Conservation (phyloP, 1,284 basidiomycete genomes). For the Cryptococcus maquisensis region DNA sequence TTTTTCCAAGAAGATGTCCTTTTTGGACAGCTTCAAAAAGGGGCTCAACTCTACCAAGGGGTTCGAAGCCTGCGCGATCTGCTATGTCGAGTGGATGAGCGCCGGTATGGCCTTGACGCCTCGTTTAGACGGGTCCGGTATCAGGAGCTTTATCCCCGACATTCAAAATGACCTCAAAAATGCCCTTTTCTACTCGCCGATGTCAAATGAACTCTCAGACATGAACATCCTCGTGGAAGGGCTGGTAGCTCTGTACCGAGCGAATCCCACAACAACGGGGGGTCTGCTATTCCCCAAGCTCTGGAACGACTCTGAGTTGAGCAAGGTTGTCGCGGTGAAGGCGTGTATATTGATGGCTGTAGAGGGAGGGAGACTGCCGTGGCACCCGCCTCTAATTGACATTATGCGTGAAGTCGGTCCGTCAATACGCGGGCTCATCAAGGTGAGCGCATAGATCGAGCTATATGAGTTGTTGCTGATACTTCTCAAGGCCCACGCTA, state of each 20-base stretch:
- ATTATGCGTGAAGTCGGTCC: slow-evolving; percentile 24
- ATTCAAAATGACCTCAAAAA: slow-evolving; percentile 67
- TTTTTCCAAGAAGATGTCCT: slow-evolving; percentile 48
- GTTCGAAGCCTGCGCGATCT: slow-evolving; percentile 52
- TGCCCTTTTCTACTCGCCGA: slow-evolving; percentile 35
- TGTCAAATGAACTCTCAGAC: slow-evolving; percentile 58
- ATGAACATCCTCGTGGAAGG: slow-evolving; percentile 73
- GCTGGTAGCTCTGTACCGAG: slow-evolving; percentile 66
- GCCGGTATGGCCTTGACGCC: slow-evolving; percentile 68
- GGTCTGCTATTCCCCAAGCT: slow-evolving; percentile 63
- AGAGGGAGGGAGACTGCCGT: slow-evolving; percentile 36
- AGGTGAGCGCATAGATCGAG: slow-evolving; percentile 17
- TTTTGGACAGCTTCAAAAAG: slow-evolving; percentile 49
- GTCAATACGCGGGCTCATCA: slow-evolving; percentile 27
- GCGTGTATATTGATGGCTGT: slow-evolving; percentile 58
- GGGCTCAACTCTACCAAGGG: slow-evolving; percentile 32
- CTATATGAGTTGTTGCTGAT: not conserved
- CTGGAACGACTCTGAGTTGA: slow-evolving; percentile 68
- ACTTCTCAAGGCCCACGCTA: not conserved
- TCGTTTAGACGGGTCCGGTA: slow-evolving; percentile 55
- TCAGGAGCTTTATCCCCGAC: slow-evolving; percentile 65
- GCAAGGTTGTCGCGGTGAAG: slow-evolving; percentile 71
- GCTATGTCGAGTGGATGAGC: slow-evolving; percentile 74
- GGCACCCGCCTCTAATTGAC: slow-evolving; percentile 21
- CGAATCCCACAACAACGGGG: slow-evolving; percentile 55